These are phyloP conservation scores for Psilocybe mexicana DNA, from an alignment of 1,284 basidiomycete genomes.

Conservation along the genomic window DNA sequence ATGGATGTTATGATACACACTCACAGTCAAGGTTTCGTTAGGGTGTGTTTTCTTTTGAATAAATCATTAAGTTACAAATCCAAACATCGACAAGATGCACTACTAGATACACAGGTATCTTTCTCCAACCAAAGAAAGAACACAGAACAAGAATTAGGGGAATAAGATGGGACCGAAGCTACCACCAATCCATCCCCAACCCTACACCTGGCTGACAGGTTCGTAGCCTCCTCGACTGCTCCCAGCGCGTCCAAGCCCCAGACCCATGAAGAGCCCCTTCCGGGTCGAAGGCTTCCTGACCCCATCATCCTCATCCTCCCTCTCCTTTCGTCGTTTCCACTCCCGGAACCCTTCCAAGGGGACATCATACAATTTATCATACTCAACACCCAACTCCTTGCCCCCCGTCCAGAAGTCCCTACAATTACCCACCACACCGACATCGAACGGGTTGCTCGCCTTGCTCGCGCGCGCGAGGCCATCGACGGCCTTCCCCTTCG, in stretches of 20 bases:
- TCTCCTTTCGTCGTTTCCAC: conserved; percentile 57
- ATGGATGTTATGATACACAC: too few species aligned
- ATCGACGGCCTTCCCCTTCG: conserved; percentile 83
- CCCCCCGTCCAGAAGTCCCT: conserved; percentile 94
- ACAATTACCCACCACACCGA: conserved; percentile 86
- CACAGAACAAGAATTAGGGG: background rate
- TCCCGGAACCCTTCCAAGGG: conserved; percentile 80
- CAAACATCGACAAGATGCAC: conserved; percentile 15
- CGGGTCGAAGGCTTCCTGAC: conserved; percentile 38
- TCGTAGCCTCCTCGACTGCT: conserved; percentile 58
- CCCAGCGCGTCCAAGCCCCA: conserved; percentile 44
- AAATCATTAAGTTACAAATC: conserved; percentile 15
- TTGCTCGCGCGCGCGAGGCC: conserved; percentile 71
- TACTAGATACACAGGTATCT: conserved; percentile 22
- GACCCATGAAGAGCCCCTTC: conserved; percentile 50
- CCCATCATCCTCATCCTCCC: conserved; percentile 57
- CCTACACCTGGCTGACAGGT: conserved; percentile 57
- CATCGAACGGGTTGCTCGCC: conserved; percentile 90
- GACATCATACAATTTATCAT: conserved; percentile 87
- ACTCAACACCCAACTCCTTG: conserved; percentile 85
- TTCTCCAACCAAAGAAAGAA: conserved; percentile 1
- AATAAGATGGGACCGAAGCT: background rate
- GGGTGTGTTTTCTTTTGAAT: background rate
- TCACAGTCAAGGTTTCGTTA: too few species aligned
- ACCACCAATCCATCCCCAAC: background rate